Base-by-base conservation (phyloP, 1,284 basidiomycete genomes). In the Melampsora occidentalis region DNA sequence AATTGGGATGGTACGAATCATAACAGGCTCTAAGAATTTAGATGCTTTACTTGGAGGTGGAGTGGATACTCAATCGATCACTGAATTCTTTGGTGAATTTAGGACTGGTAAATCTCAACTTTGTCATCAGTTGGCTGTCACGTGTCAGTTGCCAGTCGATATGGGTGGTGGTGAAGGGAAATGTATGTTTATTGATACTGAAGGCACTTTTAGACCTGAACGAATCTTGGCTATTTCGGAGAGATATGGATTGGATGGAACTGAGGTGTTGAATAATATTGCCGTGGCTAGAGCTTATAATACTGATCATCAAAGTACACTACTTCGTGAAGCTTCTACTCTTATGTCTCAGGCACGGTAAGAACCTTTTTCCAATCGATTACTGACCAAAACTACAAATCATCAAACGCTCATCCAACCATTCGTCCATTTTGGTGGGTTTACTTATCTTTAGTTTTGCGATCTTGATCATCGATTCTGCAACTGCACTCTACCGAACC, bases 121-220 rank as follows among this genome's bases (percentile, higher is more conserved):
- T 69, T 99, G 97, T 83, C 97, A 99, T 82, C 98, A 96, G 0
- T 88, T 99, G 49, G 94, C 97, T 0, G 97, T 98, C 18, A 98
- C 96, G 6, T 99, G 97, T 83, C 97, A 89, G 86, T 88, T 99
- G 9, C 97, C 97, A 0, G 91, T 96, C 63, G 91, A 89, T 80
- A 97, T 98, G 95, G 97, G 97, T 33, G 97, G 97, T 39, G 97
- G 97, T 6, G 97, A 99, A 84, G 97, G 97, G 67, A 99, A 99
- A 85, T 98, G 96, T 82, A 86, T 99, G 65, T 99, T 96, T 84
- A 98, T 99, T 84, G 97, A 99, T 83, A 99, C 97, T 0, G 96
- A 99, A 83, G 95, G 95, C 12, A 99, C 97, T 2, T 99, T 99
- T 86, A 93, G 97, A 79, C 97, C 97, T 20, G 91, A 93, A 49